Conservation (phyloP, 1,284 basidiomycete species). For the Tranzscheliella williamsii region DNA sequence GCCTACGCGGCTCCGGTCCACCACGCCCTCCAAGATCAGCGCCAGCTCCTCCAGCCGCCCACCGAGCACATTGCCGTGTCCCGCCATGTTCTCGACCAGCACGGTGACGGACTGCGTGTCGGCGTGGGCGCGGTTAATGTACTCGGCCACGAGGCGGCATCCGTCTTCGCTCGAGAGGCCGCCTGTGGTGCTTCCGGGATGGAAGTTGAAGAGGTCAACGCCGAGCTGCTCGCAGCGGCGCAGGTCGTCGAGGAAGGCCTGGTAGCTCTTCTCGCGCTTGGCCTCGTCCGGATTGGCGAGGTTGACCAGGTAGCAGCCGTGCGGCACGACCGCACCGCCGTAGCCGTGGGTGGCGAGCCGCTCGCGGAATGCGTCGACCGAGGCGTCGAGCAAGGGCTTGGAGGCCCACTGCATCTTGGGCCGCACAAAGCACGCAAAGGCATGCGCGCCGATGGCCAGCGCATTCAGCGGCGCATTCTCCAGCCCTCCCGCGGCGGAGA, state of each 20-base stretch:
- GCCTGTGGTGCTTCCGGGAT: slow-evolving; percentile 64
- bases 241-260: slow-evolving; percentile 83
- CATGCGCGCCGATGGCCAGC: slow-evolving; percentile 69
- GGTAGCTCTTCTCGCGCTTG: slow-evolving; percentile 76
- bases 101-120: slow-evolving; percentile 70
- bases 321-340: slow-evolving; percentile 69
- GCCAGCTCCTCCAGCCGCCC: slow-evolving; percentile 72
- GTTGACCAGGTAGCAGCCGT: slow-evolving; percentile 84
- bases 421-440: slow-evolving; percentile 82
- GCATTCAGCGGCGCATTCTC: slow-evolving; percentile 76
- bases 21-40: slow-evolving; percentile 71
- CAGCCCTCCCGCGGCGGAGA: slow-evolving; percentile 77
- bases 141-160: slow-evolving; percentile 71
- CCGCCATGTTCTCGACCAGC: slow-evolving; percentile 83
- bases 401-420: slow-evolving; percentile 79
- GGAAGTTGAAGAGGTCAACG: slow-evolving; percentile 78
- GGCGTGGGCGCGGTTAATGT: slow-evolving; percentile 75
- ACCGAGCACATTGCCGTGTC: slow-evolving; percentile 75
- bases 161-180: slow-evolving; percentile 69
- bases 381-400: slow-evolving; percentile 66
- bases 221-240: slow-evolving; percentile 77
- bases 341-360: slow-evolving; percentile 9
- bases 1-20: slow-evolving; percentile 75
- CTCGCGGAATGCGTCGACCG: slow-evolving; percentile 60
- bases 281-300: slow-evolving; percentile 79